These are phyloP conservation scores for Drosera capensis DNA, from an alignment of 148 eudicot species.

Conservation along the genomic window DNA sequence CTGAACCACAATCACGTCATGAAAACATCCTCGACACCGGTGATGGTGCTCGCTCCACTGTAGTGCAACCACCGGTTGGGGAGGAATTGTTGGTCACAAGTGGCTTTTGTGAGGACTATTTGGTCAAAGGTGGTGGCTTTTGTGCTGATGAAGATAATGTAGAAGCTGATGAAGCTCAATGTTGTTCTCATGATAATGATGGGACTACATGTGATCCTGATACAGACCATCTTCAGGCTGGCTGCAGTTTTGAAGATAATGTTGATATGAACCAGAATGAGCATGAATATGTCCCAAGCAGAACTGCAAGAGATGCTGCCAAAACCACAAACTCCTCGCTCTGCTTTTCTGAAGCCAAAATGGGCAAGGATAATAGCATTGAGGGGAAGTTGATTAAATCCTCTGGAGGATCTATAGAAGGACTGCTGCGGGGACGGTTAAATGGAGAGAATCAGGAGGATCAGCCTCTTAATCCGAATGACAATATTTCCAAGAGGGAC, in stretches of 20 bases:
- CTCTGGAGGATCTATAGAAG: constrained; percentile 3
- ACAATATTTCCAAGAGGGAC: constrained; percentile 1
- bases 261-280: constrained; percentile 18
- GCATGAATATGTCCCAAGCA: constrained; percentile 5
- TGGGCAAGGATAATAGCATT: constrained; percentile 2
- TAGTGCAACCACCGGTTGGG: constrained; percentile 5
- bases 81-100: constrained; percentile 11
- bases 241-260: constrained; percentile 63
- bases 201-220: constrained; percentile 11
- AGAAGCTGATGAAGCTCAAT: constrained; percentile 6
- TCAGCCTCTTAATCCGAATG: constrained; percentile 5
- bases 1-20: constrained; percentile 11
- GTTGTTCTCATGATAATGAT: constrained; percentile 10
- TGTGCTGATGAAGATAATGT: constrained; percentile 27
- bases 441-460: constrained; percentile 5
- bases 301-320: not conserved
- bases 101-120: constrained; percentile 12
- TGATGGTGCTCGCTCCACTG: constrained; percentile 5
- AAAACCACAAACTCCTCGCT: constrained; percentile 5
- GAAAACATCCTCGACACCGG: constrained; percentile 2
- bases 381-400: not conserved
- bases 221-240: constrained; percentile 34
- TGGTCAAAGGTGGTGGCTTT: constrained; percentile 29
- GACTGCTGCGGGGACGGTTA: not conserved
- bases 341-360: not conserved